Conservation (phyloP, 208 protist genomes). For the Leishmania tarentolae region DNA sequence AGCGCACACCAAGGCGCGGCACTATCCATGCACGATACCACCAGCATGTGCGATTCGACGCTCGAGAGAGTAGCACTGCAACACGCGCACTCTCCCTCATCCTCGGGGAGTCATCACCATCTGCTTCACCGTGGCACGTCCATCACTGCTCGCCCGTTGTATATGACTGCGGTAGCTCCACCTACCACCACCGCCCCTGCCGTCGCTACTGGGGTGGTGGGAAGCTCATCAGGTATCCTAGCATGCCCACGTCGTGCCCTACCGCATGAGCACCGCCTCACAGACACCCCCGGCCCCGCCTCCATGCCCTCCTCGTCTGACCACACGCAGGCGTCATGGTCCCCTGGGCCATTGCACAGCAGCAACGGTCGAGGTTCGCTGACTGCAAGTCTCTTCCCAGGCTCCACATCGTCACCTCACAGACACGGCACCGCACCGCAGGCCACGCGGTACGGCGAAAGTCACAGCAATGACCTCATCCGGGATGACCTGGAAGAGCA, state of each 20-base stretch:
- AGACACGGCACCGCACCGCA: not conserved
- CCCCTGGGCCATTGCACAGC: not conserved
- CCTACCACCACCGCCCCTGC: not conserved
- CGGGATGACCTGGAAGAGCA: constrained; percentile 24
- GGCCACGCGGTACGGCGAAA: not conserved
- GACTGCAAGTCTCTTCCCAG: not conserved
- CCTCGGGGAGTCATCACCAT: not conserved
- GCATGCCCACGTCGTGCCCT: constrained; percentile 27
- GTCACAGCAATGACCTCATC: not conserved
- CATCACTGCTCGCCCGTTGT: not conserved
- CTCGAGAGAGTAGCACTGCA: not conserved
- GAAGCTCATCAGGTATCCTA: constrained; percentile 19
- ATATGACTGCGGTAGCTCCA: not conserved
- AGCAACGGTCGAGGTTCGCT: not conserved
- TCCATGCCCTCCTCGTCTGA: constrained; percentile 5
- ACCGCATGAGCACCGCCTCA: constrained; percentile 28
- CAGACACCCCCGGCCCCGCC: constrained; percentile 7
- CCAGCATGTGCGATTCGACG: not conserved
- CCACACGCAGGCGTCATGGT: not conserved
- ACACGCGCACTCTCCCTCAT: not conserved
- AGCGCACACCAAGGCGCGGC: constrained; percentile 4
- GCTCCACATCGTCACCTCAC: not conserved
- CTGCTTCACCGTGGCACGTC: not conserved
- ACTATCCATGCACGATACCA: not conserved
- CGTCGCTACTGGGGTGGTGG: constrained; percentile 15